Evolutionary conservation across 768 basidiomycete genomes (phyloP).

Genomic region (Termitomyces sp.): DNA sequence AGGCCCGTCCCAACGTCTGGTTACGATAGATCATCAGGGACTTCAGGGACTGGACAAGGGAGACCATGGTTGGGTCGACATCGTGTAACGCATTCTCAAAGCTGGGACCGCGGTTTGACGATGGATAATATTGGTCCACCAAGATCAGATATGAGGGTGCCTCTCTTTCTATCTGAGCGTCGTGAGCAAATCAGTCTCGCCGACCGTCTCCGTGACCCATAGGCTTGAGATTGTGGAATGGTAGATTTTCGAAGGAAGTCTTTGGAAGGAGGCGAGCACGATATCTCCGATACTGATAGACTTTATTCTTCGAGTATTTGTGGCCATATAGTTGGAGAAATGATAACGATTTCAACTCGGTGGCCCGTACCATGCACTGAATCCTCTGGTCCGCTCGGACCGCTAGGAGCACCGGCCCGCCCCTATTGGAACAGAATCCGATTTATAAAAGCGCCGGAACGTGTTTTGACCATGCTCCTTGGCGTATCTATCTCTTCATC

Average conservation of each 20-base stretch:
- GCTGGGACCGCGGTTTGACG: not conserved
- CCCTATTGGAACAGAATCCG: not conserved
- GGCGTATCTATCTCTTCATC: not conserved
- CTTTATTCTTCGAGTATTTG: not conserved
- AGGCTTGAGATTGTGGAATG: not conserved
- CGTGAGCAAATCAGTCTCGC: not conserved
- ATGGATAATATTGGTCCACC: not conserved
- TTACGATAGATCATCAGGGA: not conserved
- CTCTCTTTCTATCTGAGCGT: not conserved
- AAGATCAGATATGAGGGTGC: not conserved
- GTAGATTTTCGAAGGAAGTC: not conserved
- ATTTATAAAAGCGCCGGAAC: not conserved
- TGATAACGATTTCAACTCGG: not conserved
- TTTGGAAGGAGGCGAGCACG: not conserved
- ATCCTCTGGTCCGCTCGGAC: too few species aligned
- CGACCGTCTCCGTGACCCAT: constrained; percentile 9
- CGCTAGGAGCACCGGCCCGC: constrained; percentile 4
- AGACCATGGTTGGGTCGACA: not conserved
- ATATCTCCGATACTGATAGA: not conserved
- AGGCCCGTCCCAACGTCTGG: not conserved
- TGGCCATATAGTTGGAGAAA: not conserved
- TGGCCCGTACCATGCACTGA: not conserved
- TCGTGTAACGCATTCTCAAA: not conserved
- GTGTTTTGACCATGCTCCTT: not conserved
- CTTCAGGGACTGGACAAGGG: not conserved